Evolutionary conservation across 306 rosid genomes (phyloP), one percentile per base, ranked within the genome.

Genomic region (Ormosia emarginata): DNA sequence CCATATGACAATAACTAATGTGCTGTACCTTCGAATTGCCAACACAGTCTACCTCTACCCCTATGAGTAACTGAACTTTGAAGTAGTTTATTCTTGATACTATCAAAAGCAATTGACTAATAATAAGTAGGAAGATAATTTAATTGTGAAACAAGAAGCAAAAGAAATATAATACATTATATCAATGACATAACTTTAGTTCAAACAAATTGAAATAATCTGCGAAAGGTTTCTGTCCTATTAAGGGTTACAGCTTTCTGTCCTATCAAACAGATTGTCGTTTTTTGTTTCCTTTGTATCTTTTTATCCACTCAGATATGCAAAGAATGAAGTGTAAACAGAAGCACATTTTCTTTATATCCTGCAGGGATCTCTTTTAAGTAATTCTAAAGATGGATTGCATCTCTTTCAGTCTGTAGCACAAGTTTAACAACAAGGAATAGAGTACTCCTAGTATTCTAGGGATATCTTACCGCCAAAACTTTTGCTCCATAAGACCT

Each of bases 401-500:
- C 50, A 47, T 44, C 24, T 39, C 13, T 34, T 67, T 55, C 13
- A 69, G 65, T 53, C 72, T 52, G 39, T 55, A 78, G 24, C 73
- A 67, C 14, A 72, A 63, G 75, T 78, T 12, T 71, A n/a, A 68
- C 64, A 82, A 37, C 46, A 58, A 50, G 46, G 50, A 36, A 81
- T 17, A 36, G 55, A 14, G 7, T 39, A 47, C 40, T 47, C 34
- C 34, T 5, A 29, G 15, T 17, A 53, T 39, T 76, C 57, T 34
- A 68, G 71, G 6, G 80, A 85, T 84, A 52, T 44, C 92, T 52
- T 82, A 93, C 96, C 90, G 2, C 79, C 46, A 87, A 88, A 80
- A 61, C 67, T 88, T 81, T 88, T 92, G 94, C 87, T 90, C 94
- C 91, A 91, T 6, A 93, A 88, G 79, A 81, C 86, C 65, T 85